Conservation (phyloP, 2,329 filamentous ascomycete species). For the Didymellaceae sp. region DNA sequence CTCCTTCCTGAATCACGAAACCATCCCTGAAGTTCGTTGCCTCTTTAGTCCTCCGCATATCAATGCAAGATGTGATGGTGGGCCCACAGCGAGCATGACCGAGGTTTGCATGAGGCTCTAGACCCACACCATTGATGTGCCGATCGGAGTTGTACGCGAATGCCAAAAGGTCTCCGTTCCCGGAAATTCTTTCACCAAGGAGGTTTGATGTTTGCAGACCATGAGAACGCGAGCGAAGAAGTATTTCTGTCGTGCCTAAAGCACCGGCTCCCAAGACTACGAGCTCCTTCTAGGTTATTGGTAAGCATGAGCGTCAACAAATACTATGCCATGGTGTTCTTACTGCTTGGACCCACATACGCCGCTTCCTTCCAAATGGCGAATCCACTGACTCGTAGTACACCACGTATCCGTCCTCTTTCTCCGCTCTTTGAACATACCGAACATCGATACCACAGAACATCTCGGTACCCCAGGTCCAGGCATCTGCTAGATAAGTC, state of each 20-base stretch:
- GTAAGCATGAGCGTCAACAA: not conserved
- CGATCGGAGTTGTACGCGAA: slow-evolving; percentile 70
- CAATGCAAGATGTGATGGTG: not conserved
- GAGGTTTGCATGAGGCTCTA: not conserved
- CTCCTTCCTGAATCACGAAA: slow-evolving; percentile 69
- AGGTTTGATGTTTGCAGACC: slow-evolving; percentile 64
- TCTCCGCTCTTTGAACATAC: slow-evolving; percentile 57
- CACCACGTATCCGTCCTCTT: not conserved
- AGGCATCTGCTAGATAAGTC: slow-evolving; percentile 72
- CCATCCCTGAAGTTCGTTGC: slow-evolving; percentile 60
- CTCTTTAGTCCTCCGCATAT: slow-evolving; percentile 55
- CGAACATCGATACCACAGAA: slow-evolving; percentile 73
- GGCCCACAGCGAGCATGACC: not conserved
- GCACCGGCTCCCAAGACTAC: slow-evolving; percentile 71
- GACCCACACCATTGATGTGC: slow-evolving; percentile 54
- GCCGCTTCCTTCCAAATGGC: not conserved
- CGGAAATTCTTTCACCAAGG: slow-evolving; percentile 59
- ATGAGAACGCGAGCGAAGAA: slow-evolving; percentile 46
- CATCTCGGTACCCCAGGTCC: slow-evolving; percentile 75
- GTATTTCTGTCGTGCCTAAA: slow-evolving; percentile 68
- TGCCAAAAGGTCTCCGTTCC: slow-evolving; percentile 70
- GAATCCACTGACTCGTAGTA: not conserved
- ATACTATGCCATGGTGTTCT: not conserved
- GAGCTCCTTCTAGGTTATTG: slow-evolving; percentile 56
- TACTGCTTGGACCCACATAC: slow-evolving; percentile 5